Percentiles rank a stretch among this genome's conserved stretches.
Evolutionary conservation across 106 monocot species (phyloP).

Genomic region (Platanthera guangdongensis): DNA sequence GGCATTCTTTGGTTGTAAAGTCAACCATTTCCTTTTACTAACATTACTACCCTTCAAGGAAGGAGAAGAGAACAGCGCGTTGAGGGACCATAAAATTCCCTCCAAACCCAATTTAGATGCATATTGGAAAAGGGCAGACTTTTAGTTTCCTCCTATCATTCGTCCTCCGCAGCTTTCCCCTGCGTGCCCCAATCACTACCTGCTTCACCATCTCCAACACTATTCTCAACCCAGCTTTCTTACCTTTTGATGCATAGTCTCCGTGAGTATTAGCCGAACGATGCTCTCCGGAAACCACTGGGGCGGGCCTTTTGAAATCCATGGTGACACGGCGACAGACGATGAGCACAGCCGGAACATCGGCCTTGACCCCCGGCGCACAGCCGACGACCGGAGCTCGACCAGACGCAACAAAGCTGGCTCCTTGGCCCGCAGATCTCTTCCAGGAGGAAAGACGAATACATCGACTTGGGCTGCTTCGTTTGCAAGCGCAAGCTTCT

Average conservation of each 20-base stretch:
- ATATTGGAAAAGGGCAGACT: not conserved
- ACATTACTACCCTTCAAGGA: not conserved
- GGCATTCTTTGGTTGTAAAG: not conserved
- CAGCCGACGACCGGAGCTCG: constrained; percentile 35
- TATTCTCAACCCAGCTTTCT: not conserved
- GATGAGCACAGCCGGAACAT: constrained; percentile 57
- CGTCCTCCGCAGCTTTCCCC: not conserved
- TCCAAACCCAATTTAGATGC: not conserved
- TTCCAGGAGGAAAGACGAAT: constrained; percentile 55
- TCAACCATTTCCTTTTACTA: constrained; percentile 1
- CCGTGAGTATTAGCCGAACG: not conserved
- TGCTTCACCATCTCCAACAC: not conserved
- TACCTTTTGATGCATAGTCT: not conserved
- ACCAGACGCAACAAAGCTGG: constrained; percentile 94
- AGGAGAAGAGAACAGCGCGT: not conserved
- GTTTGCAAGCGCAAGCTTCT: constrained; percentile 65
- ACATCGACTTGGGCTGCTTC: constrained; percentile 82
- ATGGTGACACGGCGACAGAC: constrained; percentile 20
- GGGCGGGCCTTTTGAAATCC: constrained; percentile 87
- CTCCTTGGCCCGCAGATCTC: constrained; percentile 52
- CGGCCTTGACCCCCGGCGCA: constrained; percentile 52
- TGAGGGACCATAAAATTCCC: not conserved
- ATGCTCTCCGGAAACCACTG: constrained; percentile 74
- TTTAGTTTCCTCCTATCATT: not conserved
- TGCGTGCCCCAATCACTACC: not conserved